Base-by-base conservation (phyloP, 768 basidiomycete species). In the Trametes punicea region DNA sequence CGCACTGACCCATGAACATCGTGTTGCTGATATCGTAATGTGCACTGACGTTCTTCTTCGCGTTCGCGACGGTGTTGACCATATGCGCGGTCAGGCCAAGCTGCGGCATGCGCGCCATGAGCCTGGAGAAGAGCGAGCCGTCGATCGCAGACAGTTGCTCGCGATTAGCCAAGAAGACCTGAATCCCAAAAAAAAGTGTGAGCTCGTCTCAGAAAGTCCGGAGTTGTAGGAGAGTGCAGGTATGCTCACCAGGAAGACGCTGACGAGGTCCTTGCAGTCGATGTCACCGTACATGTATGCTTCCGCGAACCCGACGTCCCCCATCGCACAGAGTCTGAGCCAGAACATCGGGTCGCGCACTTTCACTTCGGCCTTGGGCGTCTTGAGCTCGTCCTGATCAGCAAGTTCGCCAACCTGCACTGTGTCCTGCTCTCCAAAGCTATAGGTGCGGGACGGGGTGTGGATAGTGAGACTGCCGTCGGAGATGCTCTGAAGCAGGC, bases 251-350 rank as follows among this genome's bases (percentile, higher is more conserved):
- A 79, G 71, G 71, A 89, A 89, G 0, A 88, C 68, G 3, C 77
- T 71, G 3, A 81, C 76, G n/a, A 91, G 74, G 62, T 87, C 79
- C 53, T 82, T 77, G 50, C 83, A 83, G 60, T 85, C 81, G 29
- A 87, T 81, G 41, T 90, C 87, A 6, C 87, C 86, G 52, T 82
- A 83, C 88, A 91, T 90, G 70, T 83, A 89, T 0, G 84, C 82
- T 69, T 90, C 88, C 4, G 84, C 77, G 62, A 90, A 88, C 3
- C 87, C 88, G 40, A 90, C 71, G 65, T 88, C 87, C 20, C 82
- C 77, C 75, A 83, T 81, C 7, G 76, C 67, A 53, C 78, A 78
- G 13, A 85, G 71, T 0, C 84, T 73, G 8, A 83, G 69, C 82
- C 83, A 85, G 64, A 86, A 85, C 10, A 72, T 67, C 59, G 82